Conservation (phyloP, 2,329 filamentous ascomycete species). For the Knoxdaviesia proteae region DNA sequence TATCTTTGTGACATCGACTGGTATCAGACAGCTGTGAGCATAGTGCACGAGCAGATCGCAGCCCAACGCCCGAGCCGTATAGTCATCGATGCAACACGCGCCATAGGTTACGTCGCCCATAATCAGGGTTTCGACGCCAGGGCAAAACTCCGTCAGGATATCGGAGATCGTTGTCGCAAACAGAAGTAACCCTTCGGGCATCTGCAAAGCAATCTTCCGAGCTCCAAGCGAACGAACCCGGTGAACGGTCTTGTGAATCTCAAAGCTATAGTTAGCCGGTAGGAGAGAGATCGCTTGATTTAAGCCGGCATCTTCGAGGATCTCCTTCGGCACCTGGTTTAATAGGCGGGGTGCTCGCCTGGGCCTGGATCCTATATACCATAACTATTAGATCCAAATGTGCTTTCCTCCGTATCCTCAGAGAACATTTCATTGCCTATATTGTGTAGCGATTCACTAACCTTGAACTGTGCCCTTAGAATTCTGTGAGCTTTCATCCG, state of each 20-base stretch:
- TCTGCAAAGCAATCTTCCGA: constrained; percentile 79
- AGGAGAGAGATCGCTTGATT: constrained; percentile 74
- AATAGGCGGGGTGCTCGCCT: constrained; percentile 58
- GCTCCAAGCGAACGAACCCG: constrained; percentile 64
- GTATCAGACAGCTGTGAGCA: constrained; percentile 89
- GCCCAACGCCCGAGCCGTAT: constrained; percentile 79
- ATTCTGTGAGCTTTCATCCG: constrained; percentile 3
- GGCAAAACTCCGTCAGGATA: constrained; percentile 85
- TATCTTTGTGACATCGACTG: constrained; percentile 89
- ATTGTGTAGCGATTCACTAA: neutral
- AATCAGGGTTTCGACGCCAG: constrained; percentile 77
- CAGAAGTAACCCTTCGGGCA: constrained; percentile 83
- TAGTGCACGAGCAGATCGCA: constrained; percentile 94
- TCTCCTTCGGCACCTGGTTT: constrained; percentile 76
- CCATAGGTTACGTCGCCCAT: constrained; percentile 99
- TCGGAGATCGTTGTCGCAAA: constrained; percentile 97
- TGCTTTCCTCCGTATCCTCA: too few species aligned
- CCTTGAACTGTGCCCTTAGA: constrained; percentile 1
- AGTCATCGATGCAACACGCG: constrained; percentile 96
- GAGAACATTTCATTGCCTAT: too few species aligned
- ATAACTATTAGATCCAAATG: constrained; percentile 1
- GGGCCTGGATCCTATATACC: constrained; percentile 40
- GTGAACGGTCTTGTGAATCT: constrained; percentile 96
- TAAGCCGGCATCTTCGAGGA: constrained; percentile 66
- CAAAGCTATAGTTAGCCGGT: constrained; percentile 93